A percentile compares a stretch with the other conserved stretches of the same genome.
Conservation (phyloP, 2,329 filamentous ascomycete species). For the Verticillium klebahnii region DNA sequence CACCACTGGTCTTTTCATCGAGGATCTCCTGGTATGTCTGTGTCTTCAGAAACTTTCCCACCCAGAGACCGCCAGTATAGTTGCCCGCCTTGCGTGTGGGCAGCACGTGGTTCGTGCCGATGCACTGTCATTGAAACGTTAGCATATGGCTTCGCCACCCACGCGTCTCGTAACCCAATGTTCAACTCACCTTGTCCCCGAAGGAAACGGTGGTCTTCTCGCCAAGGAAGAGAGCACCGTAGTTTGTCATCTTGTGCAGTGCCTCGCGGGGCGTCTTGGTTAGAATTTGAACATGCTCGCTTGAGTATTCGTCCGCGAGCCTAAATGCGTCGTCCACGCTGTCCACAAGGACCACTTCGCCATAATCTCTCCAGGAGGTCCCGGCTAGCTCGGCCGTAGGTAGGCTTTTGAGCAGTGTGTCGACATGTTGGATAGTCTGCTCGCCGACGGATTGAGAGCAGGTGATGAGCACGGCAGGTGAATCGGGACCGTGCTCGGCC, state of each 20-base stretch:
- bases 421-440: slow-evolving; percentile 30
- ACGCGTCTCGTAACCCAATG: not conserved
- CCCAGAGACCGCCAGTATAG: slow-evolving; percentile 50
- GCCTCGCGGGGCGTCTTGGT: slow-evolving; percentile 41
- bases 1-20: slow-evolving; percentile 35
- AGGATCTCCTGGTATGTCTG: slow-evolving; percentile 49
- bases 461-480: slow-evolving; percentile 45
- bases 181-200: slow-evolving; percentile 40
- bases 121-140: slow-evolving; percentile 29
- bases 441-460: slow-evolving; percentile 33
- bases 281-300: slow-evolving; percentile 47
- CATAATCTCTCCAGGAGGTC: slow-evolving; percentile 38
- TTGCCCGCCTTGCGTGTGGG: slow-evolving; percentile 41
- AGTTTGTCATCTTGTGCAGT: slow-evolving; percentile 44
- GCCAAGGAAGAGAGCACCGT: slow-evolving; percentile 45
- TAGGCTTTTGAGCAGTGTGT: slow-evolving; percentile 32
- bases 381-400: slow-evolving; percentile 37
- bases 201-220: slow-evolving; percentile 48
- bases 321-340: slow-evolving; percentile 34
- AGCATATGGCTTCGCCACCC: too few species aligned
- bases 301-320: slow-evolving; percentile 42
- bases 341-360: slow-evolving; percentile 40
- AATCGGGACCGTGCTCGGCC: slow-evolving; percentile 48
- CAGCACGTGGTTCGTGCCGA: slow-evolving; percentile 51
- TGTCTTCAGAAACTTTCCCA: slow-evolving; percentile 48